A percentile compares a stretch with the other conserved stretches of the same genome.
These are phyloP conservation scores for Tephrocybe sp. DNA, from an alignment of 768 basidiomycete genomes.

Conservation along the genomic window DNA sequence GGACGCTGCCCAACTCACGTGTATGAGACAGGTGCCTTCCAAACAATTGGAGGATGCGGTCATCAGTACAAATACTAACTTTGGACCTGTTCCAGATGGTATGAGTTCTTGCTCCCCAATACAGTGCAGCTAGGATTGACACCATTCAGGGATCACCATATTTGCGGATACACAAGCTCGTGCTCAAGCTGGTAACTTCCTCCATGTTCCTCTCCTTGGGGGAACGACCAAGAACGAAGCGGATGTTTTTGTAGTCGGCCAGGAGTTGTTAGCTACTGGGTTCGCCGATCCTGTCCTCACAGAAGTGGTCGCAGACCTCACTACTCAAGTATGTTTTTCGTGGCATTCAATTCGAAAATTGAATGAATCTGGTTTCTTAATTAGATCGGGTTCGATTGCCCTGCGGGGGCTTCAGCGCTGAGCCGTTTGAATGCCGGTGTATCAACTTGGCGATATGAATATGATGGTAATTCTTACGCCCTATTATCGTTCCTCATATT, in stretches of 20 bases:
- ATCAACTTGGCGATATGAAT: slow-evolving; percentile 20
- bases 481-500: too few species aligned
- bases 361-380: not conserved
- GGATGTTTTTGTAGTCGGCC: slow-evolving; percentile 31
- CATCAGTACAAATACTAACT: slow-evolving; percentile 24
- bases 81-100: slow-evolving; percentile 32
- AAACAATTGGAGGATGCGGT: slow-evolving; percentile 31
- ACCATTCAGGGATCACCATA: slow-evolving; percentile 27
- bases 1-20: slow-evolving; percentile 29
- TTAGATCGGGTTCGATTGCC: slow-evolving; percentile 30
- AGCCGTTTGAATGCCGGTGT: slow-evolving; percentile 26
- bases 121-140: not conserved
- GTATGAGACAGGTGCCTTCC: slow-evolving; percentile 33
- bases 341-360: not conserved
- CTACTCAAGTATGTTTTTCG: slow-evolving; percentile 25
- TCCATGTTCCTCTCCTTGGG: slow-evolving; percentile 18
- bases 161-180: slow-evolving; percentile 27
- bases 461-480: slow-evolving; percentile 17
- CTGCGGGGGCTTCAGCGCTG: slow-evolving; percentile 23
- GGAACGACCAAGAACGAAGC: slow-evolving; percentile 34
- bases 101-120: too few species aligned
- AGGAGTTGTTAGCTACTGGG: slow-evolving; percentile 25
- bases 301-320: slow-evolving; percentile 26
- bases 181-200: slow-evolving; percentile 18
- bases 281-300: slow-evolving; percentile 27